Conservation (phyloP, 495 filamentous ascomycete species). For the Xylaria flabelliformis region DNA sequence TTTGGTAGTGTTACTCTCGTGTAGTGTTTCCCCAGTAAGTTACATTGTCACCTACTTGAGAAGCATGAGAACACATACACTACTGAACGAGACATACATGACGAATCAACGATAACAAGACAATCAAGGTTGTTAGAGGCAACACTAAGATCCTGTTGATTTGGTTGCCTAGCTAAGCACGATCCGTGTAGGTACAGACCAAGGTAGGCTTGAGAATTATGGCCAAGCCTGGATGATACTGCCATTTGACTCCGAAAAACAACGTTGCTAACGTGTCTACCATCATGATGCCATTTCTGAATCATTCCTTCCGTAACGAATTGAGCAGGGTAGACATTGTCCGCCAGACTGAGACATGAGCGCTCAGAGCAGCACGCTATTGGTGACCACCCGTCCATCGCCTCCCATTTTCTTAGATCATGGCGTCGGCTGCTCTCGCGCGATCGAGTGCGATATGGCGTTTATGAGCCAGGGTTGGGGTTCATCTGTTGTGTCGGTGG, state of each 20-base stretch:
- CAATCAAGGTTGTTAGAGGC: conserved; percentile 29
- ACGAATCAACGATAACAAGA: neutral
- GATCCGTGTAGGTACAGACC: conserved; percentile 38
- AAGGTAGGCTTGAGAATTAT: conserved; percentile 26
- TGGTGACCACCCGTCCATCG: conserved; percentile 31
- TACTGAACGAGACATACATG: neutral
- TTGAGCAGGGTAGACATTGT: conserved; percentile 32
- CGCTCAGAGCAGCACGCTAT: conserved; percentile 31
- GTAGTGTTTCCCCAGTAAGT: neutral
- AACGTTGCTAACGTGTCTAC: conserved; percentile 37
- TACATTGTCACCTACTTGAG: no score
- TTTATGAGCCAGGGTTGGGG: conserved; percentile 57
- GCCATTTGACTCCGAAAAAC: conserved; percentile 39
- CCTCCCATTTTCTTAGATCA: conserved; percentile 29
- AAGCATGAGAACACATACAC: neutral
- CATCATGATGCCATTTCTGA: conserved; percentile 33
- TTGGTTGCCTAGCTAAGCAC: conserved; percentile 34
- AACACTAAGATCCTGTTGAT: conserved; percentile 26
- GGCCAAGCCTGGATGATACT: conserved; percentile 38
- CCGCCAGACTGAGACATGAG: conserved; percentile 34
- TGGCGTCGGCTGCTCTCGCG: conserved; percentile 36
- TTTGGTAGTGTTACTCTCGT: neutral
- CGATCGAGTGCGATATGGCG: conserved; percentile 27
- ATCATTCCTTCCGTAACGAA: conserved; percentile 29
- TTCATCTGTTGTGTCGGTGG: conserved; percentile 49